Evolutionary conservation across 441 rosid genomes (phyloP).

Genomic region (Arabidopsis lyrata): DNA sequence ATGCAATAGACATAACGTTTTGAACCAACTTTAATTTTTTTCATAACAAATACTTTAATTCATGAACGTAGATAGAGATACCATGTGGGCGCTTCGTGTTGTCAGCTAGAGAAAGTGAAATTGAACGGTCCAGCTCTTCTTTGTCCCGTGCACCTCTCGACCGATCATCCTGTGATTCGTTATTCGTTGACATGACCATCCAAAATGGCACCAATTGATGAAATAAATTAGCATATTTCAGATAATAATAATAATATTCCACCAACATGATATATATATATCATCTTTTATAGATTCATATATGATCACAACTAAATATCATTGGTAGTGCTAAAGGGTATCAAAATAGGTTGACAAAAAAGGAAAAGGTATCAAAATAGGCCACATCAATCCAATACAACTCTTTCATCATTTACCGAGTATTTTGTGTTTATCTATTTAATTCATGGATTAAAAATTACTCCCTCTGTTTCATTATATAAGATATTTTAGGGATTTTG

Average conservation of each 20-base stretch:
- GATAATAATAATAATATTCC: neutral
- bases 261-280: neutral
- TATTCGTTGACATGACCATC: conserved; percentile 16
- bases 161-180: conserved; percentile 60
- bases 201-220: neutral
- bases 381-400: conserved; percentile 31
- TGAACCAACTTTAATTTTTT: neutral
- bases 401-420: conserved; percentile 3
- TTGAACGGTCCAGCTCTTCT: conserved; percentile 77
- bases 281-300: conserved; percentile 25
- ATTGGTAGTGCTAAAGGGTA: conserved; percentile 38
- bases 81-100: conserved; percentile 67
- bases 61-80: conserved; percentile 33
- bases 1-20: neutral
- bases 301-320: conserved; percentile 23
- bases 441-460: neutral
- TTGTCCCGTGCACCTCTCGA: conserved; percentile 64
- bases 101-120: conserved; percentile 69
- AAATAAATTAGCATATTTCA: neutral
- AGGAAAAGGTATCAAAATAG: conserved; percentile 28
- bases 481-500: no score
- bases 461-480: no score
- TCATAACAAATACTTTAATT: neutral
- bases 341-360: conserved; percentile 14
- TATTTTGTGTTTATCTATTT: conserved; percentile 8